Evolutionary conservation across 139 green algal genomes (phyloP).

Genomic region (Astrephomene gubernaculifera): DNA sequence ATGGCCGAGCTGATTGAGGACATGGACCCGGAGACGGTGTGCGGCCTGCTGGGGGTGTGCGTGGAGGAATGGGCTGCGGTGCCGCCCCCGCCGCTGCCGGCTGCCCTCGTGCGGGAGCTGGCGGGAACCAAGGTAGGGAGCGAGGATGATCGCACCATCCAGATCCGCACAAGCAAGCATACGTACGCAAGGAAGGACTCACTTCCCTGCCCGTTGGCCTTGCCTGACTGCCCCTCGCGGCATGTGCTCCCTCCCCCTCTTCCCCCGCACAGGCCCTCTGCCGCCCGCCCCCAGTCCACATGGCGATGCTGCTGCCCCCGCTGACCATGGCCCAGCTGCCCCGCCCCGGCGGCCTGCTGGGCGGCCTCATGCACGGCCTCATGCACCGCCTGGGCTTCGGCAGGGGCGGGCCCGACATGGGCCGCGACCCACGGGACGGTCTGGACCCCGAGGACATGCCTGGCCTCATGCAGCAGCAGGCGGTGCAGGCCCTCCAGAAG

Average conservation of each 20-base stretch:
- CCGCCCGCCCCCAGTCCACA: not conserved
- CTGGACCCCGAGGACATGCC: no score
- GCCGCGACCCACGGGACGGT: no score
- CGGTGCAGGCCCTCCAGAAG: not conserved
- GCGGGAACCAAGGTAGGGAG: not conserved
- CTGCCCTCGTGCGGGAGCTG: not conserved
- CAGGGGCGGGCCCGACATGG: not conserved
- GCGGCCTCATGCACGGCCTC: not conserved
- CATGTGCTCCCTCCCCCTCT: no score
- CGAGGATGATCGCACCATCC: no score
- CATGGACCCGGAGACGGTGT: slow-evolving; percentile 21
- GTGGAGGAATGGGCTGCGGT: not conserved
- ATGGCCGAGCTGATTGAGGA: slow-evolving; percentile 27
- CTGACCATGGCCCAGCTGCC: not conserved
- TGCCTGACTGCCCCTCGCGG: no score
- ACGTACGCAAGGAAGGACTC: no score
- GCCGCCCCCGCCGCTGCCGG: slow-evolving; percentile 8
- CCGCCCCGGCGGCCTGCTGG: not conserved
- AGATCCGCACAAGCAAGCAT: no score
- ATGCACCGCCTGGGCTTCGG: not conserved
- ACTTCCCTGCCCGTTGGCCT: no score
- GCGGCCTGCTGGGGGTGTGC: slow-evolving; percentile 37
- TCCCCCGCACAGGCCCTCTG: no score
- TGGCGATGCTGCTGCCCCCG: not conserved
- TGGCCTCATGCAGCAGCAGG: not conserved